Evolutionary conservation across 2,329 filamentous ascomycete species (phyloP).

Genomic region (Pseudogymnoascus pannorum): DNA sequence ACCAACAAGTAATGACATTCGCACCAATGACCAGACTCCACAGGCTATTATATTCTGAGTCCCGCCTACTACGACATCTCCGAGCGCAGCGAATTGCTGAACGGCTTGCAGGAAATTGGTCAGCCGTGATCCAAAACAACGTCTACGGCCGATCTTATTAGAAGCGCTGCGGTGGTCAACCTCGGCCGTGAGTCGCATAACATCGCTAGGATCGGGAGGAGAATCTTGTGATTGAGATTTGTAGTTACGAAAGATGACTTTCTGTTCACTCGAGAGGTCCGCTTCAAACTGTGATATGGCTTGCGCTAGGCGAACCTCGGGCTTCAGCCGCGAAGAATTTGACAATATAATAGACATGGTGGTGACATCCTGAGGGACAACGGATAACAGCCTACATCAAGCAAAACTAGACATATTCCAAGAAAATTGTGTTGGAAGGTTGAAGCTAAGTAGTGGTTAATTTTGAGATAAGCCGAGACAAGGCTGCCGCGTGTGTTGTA

Average conservation of each 20-base stretch:
- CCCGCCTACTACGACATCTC: conserved; percentile 35
- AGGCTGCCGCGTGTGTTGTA: not conserved
- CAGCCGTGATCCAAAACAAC: conserved; percentile 36
- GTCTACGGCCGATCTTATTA: conserved; percentile 13
- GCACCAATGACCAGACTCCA: conserved; percentile 38
- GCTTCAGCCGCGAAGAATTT: conserved; percentile 20
- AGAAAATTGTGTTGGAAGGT: not conserved
- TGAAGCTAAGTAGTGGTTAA: not conserved
- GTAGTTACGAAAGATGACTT: conserved; percentile 23
- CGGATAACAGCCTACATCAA: not conserved
- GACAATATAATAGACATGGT: conserved; percentile 11
- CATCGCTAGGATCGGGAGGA: conserved; percentile 30
- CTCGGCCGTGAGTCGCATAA: conserved; percentile 36
- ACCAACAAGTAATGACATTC: conserved; percentile 35
- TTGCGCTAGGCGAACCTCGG: conserved; percentile 35
- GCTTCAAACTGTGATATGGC: conserved; percentile 35
- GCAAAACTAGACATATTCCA: not conserved
- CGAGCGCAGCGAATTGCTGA: conserved; percentile 38
- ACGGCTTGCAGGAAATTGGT: conserved; percentile 34
- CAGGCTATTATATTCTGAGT: conserved; percentile 39
- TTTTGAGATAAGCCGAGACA: not conserved
- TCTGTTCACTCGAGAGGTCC: conserved; percentile 31
- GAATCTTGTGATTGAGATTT: conserved; percentile 17
- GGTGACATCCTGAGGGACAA: not conserved
- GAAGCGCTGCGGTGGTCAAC: conserved; percentile 26